Evolutionary conservation across 129 eudicot species (phyloP), one percentile per base, ranked within the genome.

Genomic region (Erigeron canadensis): DNA sequence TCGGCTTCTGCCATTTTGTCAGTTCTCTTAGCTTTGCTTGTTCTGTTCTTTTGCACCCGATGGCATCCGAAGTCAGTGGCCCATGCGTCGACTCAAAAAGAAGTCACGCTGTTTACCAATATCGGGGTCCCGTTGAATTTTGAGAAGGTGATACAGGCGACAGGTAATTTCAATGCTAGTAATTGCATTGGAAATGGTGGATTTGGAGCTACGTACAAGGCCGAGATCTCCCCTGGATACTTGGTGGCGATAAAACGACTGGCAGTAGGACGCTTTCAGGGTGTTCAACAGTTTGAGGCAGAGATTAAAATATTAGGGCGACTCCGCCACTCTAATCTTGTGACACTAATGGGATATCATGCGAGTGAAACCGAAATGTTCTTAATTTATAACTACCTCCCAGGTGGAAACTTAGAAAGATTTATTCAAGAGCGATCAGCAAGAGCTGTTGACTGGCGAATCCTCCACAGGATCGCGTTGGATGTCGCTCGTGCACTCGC

Each of bases 161-260:
- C 97, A 0, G 85, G 84, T 40, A 57, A 75, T 41, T 88, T 88
- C 77, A 91, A 87, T 28, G 86, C 89, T 13, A 89, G 82, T 77
- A 88, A 86, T 74, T 91, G 95, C 81, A 91, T 91, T 2, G 98
- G 96, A n/a, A 86, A 80, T 45, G 96, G 91, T 8, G 96, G 97
- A 0, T 88, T 86, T 34, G 92, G 89, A 34, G 98, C 95, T 2
- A 89, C 96, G 0, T 85, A 77, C 74, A 89, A 92, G 65, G 98
- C 96, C 19, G 95, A 89, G 75, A 77, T 92, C 22, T 79, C 96
- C 17, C 83, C 91, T 0, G 95, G 94, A 6, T 78, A 82, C 13
- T 22, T 81, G 42, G 94, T 88, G 51, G 97, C 97, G 7, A 84
- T 88, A 60, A 91, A 91, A 45, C 86, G 87, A 12, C 86, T 88